These are phyloP conservation scores for Pseudopyrenochaeta lycopersici DNA, from an alignment of 2,329 filamentous ascomycete genomes.

Conservation along the genomic window DNA sequence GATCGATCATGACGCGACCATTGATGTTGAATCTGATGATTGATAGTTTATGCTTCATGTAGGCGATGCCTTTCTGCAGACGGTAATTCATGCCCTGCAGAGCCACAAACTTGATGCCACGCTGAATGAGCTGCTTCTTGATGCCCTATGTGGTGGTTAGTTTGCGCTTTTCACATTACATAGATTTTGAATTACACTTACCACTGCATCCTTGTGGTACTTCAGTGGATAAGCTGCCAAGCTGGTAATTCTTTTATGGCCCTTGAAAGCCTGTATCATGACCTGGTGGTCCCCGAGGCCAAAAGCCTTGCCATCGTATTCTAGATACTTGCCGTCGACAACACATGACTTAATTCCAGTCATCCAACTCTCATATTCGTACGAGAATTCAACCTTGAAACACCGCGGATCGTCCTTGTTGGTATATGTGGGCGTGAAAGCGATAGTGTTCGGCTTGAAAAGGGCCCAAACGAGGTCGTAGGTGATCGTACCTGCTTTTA, in stretches of 20 bases:
- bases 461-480: conserved; percentile 90
- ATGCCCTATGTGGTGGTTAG: conserved; percentile 54
- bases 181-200: conserved; percentile 2
- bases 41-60: conserved; percentile 80
- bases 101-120: conserved; percentile 83
- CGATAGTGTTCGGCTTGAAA: conserved; percentile 86
- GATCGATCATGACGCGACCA: conserved; percentile 87
- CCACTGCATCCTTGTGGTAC: conserved; percentile 77
- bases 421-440: conserved; percentile 79
- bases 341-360: conserved; percentile 76
- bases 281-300: conserved; percentile 76
- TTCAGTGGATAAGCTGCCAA: conserved; percentile 79
- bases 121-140: conserved; percentile 73
- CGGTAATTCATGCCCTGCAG: conserved; percentile 86
- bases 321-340: conserved; percentile 80
- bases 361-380: conserved; percentile 73
- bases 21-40: conserved; percentile 85
- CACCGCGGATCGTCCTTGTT: conserved; percentile 78
- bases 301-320: conserved; percentile 88
- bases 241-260: conserved; percentile 82
- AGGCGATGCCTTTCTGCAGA: conserved; percentile 83
- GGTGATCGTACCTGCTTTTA: conserved; percentile 84
- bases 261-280: conserved; percentile 79
- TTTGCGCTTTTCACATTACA: not conserved
- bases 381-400: conserved; percentile 81